These are phyloP conservation scores for Euphorbia peplus DNA, from an alignment of 345 rosid species.

Conservation along the genomic window DNA sequence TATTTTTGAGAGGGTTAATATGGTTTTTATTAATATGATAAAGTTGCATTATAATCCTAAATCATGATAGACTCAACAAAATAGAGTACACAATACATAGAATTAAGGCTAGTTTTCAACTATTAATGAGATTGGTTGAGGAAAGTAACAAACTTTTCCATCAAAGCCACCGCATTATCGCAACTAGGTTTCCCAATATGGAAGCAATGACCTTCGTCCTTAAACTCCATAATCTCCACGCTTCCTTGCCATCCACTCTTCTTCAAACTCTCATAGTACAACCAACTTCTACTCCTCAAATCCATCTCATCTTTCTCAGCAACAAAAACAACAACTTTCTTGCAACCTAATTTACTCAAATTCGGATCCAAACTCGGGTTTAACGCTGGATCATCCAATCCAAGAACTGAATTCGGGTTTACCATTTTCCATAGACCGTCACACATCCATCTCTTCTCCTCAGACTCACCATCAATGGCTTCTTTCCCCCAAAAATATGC, in stretches of 20 bases:
- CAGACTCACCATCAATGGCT: conserved; percentile 10
- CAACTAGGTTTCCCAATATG: conserved; percentile 51
- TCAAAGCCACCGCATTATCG: conserved; percentile 35
- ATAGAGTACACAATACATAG: no score
- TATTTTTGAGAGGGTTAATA: no score
- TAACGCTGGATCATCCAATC: conserved; percentile 27
- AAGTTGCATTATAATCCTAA: no score
- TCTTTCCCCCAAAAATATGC: conserved; percentile 22
- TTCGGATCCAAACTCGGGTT: conserved; percentile 15
- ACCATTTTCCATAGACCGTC: conserved; percentile 44
- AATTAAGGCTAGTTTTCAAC: no score
- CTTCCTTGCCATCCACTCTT: conserved; percentile 46
- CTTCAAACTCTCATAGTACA: conserved; percentile 29
- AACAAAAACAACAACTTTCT: conserved; percentile 19
- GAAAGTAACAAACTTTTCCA: not conserved
- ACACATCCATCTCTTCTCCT: conserved; percentile 9
- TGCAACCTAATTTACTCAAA: conserved; percentile 13
- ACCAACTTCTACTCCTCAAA: conserved; percentile 21
- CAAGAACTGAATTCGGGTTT: conserved; percentile 26
- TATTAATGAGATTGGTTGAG: no score
- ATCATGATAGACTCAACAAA: no score
- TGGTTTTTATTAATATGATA: no score
- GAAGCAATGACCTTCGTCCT: conserved; percentile 65
- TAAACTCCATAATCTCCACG: conserved; percentile 51
- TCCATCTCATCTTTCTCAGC: conserved; percentile 20